Conservation (phyloP, 805 yeast species). For the Citeromyces matritensis region DNA sequence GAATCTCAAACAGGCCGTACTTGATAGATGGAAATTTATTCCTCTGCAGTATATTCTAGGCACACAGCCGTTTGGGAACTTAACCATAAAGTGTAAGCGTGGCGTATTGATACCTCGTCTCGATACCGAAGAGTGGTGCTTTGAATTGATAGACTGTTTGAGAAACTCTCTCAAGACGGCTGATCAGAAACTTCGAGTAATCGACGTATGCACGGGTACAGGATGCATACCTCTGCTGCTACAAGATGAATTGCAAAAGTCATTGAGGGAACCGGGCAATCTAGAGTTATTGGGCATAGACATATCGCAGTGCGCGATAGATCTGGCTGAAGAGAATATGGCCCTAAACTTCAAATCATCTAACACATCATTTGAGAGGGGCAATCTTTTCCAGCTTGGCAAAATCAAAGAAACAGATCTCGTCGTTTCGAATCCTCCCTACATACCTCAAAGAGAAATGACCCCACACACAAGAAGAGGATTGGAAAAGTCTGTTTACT, state of each 20-base stretch:
- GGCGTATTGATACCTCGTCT: slow-evolving; percentile 81
- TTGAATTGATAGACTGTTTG: slow-evolving; percentile 18
- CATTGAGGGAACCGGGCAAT: slow-evolving; percentile 2
- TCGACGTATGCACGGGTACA: slow-evolving; percentile 78
- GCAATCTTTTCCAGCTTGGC: not conserved
- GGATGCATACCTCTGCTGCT: slow-evolving; percentile 70
- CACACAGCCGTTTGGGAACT: slow-evolving; percentile 70
- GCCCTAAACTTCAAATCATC: slow-evolving; percentile 1
- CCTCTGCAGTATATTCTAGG: slow-evolving; percentile 85
- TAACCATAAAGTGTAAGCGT: slow-evolving; percentile 41
- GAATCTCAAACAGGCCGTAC: slow-evolving; percentile 37
- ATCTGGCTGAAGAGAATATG: slow-evolving; percentile 30
- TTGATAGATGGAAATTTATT: slow-evolving; percentile 28
- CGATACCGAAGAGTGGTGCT: slow-evolving; percentile 91
- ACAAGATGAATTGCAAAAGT: slow-evolving; percentile 12
- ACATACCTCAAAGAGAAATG: slow-evolving; percentile 40
- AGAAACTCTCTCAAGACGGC: slow-evolving; percentile 1
- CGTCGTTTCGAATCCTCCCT: slow-evolving; percentile 85
- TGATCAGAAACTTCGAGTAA: slow-evolving; percentile 11
- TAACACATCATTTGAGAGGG: slow-evolving; percentile 7
- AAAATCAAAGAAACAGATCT: slow-evolving; percentile 21
- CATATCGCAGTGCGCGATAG: slow-evolving; percentile 34
- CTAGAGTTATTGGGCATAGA: slow-evolving; percentile 30
- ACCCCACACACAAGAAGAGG: slow-evolving; percentile 18
- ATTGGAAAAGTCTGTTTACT: slow-evolving; percentile 48